A percentile compares a stretch with the other conserved stretches of the same genome.
phyloP scores from a whole-genome alignment of 306 rosid genomes.

The Citrullus colocynthis region DNA sequence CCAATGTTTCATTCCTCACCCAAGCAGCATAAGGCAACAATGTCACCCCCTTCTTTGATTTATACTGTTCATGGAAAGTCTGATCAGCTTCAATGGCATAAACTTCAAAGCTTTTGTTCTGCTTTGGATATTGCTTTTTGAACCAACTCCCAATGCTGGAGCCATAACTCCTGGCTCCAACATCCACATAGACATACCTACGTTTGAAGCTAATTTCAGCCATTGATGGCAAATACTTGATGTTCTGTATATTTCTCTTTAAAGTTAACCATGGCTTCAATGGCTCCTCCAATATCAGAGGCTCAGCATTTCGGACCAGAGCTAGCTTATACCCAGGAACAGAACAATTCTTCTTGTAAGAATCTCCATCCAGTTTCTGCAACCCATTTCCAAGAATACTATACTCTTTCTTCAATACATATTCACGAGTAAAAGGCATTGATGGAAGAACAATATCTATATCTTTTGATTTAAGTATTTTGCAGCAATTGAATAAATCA shows the following conservation, averaged over 20 bases:
- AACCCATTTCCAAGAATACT: conserved; percentile 14
- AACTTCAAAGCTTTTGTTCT: conserved; percentile 81
- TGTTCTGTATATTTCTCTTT: conserved; percentile 64
- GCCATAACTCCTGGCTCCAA: conserved; percentile 92
- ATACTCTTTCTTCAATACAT: conserved; percentile 54
- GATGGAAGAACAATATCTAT: conserved; percentile 51
- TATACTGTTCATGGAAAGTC: conserved; percentile 66
- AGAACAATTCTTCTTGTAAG: conserved; percentile 40
- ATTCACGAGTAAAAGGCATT: conserved; percentile 55
- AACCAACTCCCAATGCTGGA: conserved; percentile 97
- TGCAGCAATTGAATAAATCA: conserved; percentile 70
- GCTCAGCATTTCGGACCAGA: conserved; percentile 60
- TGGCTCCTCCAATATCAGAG: conserved; percentile 62
- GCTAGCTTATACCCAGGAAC: conserved; percentile 62
- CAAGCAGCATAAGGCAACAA: conserved; percentile 86
- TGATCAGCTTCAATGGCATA: conserved; percentile 89
- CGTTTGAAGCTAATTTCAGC: conserved; percentile 77
- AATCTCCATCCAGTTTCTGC: conserved; percentile 15
- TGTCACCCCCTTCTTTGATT: conserved; percentile 53
- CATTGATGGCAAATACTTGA: conserved; percentile 68
- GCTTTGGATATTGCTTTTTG: conserved; percentile 91
- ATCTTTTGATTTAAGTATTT: conserved; percentile 45
- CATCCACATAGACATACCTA: conserved; percentile 81
- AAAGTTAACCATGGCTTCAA: conserved; percentile 87
- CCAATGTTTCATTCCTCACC: conserved; percentile 80